Base-by-base conservation (phyloP, 805 yeast genomes). In the Saccharomyces mikatae region DNA sequence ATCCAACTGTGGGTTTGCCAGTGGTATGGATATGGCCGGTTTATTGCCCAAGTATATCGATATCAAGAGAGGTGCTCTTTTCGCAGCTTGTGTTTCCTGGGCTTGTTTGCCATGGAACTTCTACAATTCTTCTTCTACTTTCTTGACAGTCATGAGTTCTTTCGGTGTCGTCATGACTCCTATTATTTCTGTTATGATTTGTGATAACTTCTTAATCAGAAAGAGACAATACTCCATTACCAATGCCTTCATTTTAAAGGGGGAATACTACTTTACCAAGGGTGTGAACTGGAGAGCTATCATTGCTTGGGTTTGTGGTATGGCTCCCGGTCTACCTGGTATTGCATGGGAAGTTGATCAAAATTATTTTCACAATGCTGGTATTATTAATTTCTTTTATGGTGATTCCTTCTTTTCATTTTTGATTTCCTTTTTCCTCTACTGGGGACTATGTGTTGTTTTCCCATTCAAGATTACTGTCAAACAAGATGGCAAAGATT, bases 241-340 rank as follows among this genome's bases (percentile, higher is more conserved):
- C 51, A 54, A 61, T 56, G 61, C 68, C 10, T 66, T 66, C 41
- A 57, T 59, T 17, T 27, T 59, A 3, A 60, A 65, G 29, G 67
- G 71, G 26, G 66, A 66, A 17, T 77, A 73, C 59, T 75, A 71
- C 57, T 73, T 68, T 60, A 60, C 57, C 47, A 60, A 63, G 26
- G 80, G 80, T 41, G 49, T 72, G 48, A 75, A 76, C 54, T 71
- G 68, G 68, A 66, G 75, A 65, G 68, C 74, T 54, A 56, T 73
- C 48, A 54, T 63, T 57, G 67, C 69, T 26, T 65, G 69, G 66
- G 54, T 63, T 3, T 58, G 66, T 5, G 76, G 77, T 29, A 68
- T 74, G 62, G 72, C 75, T 13, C 82, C 81, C 17, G 80, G 80
- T 22, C 54, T 80, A 27, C 83, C 83, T 2, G 83, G 83, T 32